phyloP scores from a whole-genome alignment of 2,329 filamentous ascomycete genomes.

The Penicillium sp. region DNA sequence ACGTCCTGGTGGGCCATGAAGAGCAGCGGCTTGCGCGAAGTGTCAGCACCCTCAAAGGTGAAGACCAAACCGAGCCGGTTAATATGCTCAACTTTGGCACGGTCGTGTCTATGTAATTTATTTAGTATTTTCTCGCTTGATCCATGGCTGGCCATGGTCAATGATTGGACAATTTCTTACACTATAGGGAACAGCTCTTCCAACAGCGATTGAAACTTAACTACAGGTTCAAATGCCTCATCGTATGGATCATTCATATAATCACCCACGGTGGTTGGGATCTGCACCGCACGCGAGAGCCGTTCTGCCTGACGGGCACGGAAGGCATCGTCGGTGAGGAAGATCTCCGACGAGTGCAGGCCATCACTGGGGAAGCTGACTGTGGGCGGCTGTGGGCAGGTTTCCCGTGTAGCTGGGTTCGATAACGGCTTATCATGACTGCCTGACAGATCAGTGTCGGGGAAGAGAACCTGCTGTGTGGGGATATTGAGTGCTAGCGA shows the following conservation, averaged over 20 bases:
- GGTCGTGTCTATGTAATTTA: conserved; percentile 29
- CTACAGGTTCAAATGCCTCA: conserved; percentile 58
- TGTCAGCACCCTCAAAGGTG: conserved; percentile 55
- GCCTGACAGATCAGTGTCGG: not conserved
- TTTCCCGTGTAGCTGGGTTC: conserved; percentile 13
- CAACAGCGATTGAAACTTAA: conserved; percentile 53
- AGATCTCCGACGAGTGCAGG: conserved; percentile 28
- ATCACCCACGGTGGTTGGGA: conserved; percentile 48
- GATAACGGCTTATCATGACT: not conserved
- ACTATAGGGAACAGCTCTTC: conserved; percentile 52
- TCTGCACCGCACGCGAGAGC: conserved; percentile 56
- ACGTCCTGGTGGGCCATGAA: conserved; percentile 58
- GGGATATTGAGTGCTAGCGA: conserved; percentile 28
- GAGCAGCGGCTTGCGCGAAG: conserved; percentile 53
- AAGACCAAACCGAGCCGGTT: conserved; percentile 63
- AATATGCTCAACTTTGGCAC: conserved; percentile 53
- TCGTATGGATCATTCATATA: conserved; percentile 51
- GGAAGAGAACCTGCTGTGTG: conserved; percentile 24
- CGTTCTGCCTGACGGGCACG: conserved; percentile 46
- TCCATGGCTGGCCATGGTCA: not conserved
- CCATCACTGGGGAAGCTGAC: conserved; percentile 29
- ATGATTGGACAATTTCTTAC: conserved; percentile 25
- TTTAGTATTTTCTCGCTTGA: conserved; percentile 17
- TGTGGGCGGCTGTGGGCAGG: conserved; percentile 33
- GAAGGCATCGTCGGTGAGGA: conserved; percentile 30